phyloP scores from a whole-genome alignment of 75 land plant species.

The Selaginella tamariscina region DNA sequence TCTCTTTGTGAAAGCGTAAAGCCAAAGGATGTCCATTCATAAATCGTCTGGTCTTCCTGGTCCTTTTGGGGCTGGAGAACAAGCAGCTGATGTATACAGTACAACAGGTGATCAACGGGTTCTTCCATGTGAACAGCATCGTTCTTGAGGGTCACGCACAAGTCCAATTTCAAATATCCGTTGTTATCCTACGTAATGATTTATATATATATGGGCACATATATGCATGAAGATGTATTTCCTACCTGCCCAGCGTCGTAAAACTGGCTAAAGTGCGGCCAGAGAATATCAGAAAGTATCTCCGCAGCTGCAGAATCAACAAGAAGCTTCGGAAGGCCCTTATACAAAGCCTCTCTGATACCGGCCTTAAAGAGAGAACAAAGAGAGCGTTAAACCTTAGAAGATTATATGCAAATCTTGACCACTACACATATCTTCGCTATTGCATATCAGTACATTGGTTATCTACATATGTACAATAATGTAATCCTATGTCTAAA shows the following conservation, averaged over 20 bases:
- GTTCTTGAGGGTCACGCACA: slow-evolving; percentile 43
- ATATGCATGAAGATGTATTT: too few relatives aligned
- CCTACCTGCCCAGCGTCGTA: slow-evolving; percentile 40
- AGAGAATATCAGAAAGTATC: slow-evolving; percentile 50
- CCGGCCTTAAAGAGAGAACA: slow-evolving; percentile 33
- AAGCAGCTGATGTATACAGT: slow-evolving; percentile 53
- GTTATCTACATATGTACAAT: too few relatives aligned
- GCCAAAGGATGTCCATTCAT: slow-evolving; percentile 43
- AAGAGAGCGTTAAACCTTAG: not conserved
- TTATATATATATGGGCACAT: too few relatives aligned
- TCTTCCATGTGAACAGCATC: slow-evolving; percentile 44
- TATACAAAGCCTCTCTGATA: slow-evolving; percentile 53
- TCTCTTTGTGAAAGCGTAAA: slow-evolving; percentile 79
- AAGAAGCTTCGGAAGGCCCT: slow-evolving; percentile 54
- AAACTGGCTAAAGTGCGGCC: slow-evolving; percentile 67
- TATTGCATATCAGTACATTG: too few relatives aligned
- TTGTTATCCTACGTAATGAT: slow-evolving; percentile 48
- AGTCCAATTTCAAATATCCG: slow-evolving; percentile 26
- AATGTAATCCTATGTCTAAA: too few relatives aligned
- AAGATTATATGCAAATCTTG: too few relatives aligned
- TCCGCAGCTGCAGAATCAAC: slow-evolving; percentile 48
- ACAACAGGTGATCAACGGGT: slow-evolving; percentile 66
- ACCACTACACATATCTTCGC: too few relatives aligned
- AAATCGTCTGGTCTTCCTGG: slow-evolving; percentile 21
- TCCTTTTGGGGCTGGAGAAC: slow-evolving; percentile 46